These are phyloP conservation scores for Tetradesmus obliquus DNA, from an alignment of 139 green algal species.

Conservation along the genomic window DNA sequence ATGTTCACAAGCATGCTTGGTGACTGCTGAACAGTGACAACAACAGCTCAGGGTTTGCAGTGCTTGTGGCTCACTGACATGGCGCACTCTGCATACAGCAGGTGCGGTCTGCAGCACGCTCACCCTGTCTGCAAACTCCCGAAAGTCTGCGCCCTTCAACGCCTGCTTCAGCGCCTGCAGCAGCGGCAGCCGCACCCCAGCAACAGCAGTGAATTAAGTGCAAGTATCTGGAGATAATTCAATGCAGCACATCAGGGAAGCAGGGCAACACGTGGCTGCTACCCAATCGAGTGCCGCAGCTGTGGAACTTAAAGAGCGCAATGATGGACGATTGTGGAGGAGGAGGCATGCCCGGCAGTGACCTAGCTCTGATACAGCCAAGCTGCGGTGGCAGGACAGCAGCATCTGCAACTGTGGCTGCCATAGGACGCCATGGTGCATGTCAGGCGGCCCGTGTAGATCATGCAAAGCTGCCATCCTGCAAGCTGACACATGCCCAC, in stretches of 20 bases:
- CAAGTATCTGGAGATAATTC: neutral
- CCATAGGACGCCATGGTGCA: too few species aligned
- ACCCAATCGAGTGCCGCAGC: too few species aligned
- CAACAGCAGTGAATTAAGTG: neutral
- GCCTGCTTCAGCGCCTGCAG: constrained; percentile 35
- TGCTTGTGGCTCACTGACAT: neutral
- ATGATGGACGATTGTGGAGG: too few species aligned
- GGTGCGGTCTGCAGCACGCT: neutral
- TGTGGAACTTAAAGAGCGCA: too few species aligned
- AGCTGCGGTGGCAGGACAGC: too few species aligned
- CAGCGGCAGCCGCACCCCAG: neutral
- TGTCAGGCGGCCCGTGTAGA: too few species aligned
- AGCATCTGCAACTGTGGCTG: too few species aligned
- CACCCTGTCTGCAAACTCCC: constrained; percentile 32
- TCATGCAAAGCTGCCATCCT: neutral
- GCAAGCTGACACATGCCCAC: neutral
- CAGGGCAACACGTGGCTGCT: too few species aligned
- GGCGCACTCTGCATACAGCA: neutral
- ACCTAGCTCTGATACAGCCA: too few species aligned
- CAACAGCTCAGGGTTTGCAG: neutral
- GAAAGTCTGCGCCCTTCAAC: constrained; percentile 29
- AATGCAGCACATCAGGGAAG: neutral
- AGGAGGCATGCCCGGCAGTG: too few species aligned
- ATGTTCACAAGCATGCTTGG: neutral
- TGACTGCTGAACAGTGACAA: neutral